Percentiles rank a stretch among this genome's conserved stretches.
These are phyloP conservation scores for Actinomortierella wolfii DNA, from an alignment of 371 early-diverging fungal genomes.

Conservation along the genomic window DNA sequence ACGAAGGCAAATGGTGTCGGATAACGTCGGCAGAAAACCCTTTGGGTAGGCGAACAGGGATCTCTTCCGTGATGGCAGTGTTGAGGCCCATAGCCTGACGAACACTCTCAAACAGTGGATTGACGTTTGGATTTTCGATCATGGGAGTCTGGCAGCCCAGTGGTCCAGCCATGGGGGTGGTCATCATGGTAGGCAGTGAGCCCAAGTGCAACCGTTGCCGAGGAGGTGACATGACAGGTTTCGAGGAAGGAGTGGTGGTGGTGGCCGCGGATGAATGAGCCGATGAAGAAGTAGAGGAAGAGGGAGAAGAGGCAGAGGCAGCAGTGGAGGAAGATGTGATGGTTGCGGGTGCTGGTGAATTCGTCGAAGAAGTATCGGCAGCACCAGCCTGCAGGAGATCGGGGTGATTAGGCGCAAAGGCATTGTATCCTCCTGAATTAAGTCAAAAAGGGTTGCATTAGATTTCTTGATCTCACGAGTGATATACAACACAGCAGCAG, in stretches of 20 bases:
- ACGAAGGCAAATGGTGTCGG: slow-evolving; percentile 19
- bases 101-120: slow-evolving; percentile 44
- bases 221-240: slow-evolving; percentile 8
- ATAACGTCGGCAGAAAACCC: slow-evolving; percentile 13
- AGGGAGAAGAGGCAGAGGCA: no score
- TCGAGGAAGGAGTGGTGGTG: background rate
- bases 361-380: background rate
- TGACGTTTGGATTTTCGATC: slow-evolving; percentile 45
- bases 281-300: no score
- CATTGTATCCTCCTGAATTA: slow-evolving; percentile 51
- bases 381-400: slow-evolving; percentile 41
- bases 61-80: slow-evolving; percentile 43
- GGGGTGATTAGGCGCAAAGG: slow-evolving; percentile 31
- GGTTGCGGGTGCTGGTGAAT: background rate
- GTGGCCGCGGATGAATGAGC: no score
- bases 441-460: background rate
- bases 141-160: slow-evolving; percentile 39
- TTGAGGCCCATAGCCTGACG: slow-evolving; percentile 43
- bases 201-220: slow-evolving; percentile 48
- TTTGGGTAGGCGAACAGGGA: slow-evolving; percentile 33
- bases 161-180: slow-evolving; percentile 21
- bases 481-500: no score
- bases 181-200: slow-evolving; percentile 35
- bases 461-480: no score
- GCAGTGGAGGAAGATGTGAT: background rate